Evolutionary conservation across 345 rosid species (phyloP), one percentile per base, ranked within the genome.

Genomic region (Melastoma malabathricum): DNA sequence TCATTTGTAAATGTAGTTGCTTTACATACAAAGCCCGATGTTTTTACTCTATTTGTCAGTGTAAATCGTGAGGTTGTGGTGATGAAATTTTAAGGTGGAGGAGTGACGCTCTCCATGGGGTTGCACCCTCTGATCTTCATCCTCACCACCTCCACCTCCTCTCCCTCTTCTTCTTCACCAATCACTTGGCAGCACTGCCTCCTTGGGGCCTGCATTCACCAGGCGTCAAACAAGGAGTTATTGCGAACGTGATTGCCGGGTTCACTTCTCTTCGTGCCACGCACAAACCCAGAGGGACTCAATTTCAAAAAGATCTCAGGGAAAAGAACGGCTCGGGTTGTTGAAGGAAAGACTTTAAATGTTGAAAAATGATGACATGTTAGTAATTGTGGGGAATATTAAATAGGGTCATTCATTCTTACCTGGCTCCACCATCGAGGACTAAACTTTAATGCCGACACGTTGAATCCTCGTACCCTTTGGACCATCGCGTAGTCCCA

Each of bases 341-440:
- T 6, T 29, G 38, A 5, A 29, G 38, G 9, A 29, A 29, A 29
- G n/a, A n/a, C n/a, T n/a, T 29, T 2, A 29, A 29, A 29, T 29
- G 38, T 5, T 5, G 1, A 5, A 29, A 29, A 10, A 44, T 18
- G 15, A 43, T 31, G n/a, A n/a, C n/a, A n/a, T n/a, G n/a, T n/a
- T n/a, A n/a, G n/a, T n/a, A n/a, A n/a, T n/a, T n/a, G n/a, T n/a
- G n/a, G n/a, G n/a, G n/a, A n/a, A n/a, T n/a, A n/a, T n/a, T n/a
- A n/a, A n/a, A n/a, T n/a, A 10, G 46, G 43, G 43, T 14, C 27
- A 3, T 38, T 19, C 12, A 10, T 41, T 25, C 75, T 63, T 43
- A 90, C 98, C 96, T 52, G 63, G 60, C 56, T 76, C 96, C 92
- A 86, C 31, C 58, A 44, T 58, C 73, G 58, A 1, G 82, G 73